Conservation (phyloP, 1,139 yeast species). For the Magnusiomyces suaveolens region DNA sequence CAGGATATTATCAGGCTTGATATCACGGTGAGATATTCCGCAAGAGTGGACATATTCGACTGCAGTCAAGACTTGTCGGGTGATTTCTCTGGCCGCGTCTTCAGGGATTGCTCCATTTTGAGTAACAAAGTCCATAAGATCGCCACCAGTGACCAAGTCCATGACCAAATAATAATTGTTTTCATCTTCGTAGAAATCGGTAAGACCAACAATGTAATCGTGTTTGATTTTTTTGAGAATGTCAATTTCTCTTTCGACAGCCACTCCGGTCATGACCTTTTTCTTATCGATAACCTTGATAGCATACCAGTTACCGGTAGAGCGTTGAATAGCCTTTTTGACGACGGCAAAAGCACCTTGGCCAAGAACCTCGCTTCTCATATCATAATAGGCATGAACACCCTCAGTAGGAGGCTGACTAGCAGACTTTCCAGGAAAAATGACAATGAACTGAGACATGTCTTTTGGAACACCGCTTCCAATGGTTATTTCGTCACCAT, state of each 20-base stretch:
- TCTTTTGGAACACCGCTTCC: slow-evolving; percentile 82
- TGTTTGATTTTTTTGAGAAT: slow-evolving; percentile 70
- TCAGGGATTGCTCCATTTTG: slow-evolving; percentile 88
- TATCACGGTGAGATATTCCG: slow-evolving; percentile 88
- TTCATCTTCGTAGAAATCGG: slow-evolving; percentile 75
- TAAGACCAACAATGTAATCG: slow-evolving; percentile 71
- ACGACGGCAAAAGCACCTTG: slow-evolving; percentile 97
- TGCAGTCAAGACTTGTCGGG: slow-evolving; percentile 75
- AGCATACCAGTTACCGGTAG: slow-evolving; percentile 78
- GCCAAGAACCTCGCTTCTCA: slow-evolving; percentile 78
- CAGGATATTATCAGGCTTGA: slow-evolving; percentile 78
- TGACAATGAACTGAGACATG: slow-evolving; percentile 62
- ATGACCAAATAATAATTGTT: slow-evolving; percentile 77
- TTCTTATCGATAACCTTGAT: slow-evolving; percentile 81
- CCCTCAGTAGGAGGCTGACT: slow-evolving; percentile 22
- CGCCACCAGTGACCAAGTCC: slow-evolving; percentile 98
- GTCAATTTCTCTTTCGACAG: slow-evolving; percentile 77
- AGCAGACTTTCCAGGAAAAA: slow-evolving; percentile 35
- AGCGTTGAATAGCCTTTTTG: slow-evolving; percentile 75
- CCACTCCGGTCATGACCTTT: slow-evolving; percentile 71
- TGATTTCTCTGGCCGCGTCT: slow-evolving; percentile 75
- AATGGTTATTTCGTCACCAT: slow-evolving; percentile 85
- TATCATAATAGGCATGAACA: slow-evolving; percentile 63
- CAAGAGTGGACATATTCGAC: slow-evolving; percentile 76
- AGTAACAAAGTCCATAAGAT: slow-evolving; percentile 88